Conservation (phyloP, 306 rosid species). For the Gastrolobium bilobum region DNA sequence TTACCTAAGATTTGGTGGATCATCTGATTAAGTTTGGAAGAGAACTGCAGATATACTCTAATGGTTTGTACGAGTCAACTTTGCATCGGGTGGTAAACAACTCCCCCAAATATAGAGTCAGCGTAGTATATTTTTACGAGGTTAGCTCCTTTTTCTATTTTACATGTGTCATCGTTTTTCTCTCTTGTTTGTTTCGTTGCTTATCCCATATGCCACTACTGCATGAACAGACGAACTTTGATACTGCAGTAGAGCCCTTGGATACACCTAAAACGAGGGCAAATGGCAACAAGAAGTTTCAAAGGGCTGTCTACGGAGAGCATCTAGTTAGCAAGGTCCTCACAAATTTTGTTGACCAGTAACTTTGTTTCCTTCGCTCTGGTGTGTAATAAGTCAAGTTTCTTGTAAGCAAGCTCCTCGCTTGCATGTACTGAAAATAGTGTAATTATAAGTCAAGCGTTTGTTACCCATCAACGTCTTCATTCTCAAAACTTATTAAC, state of each 20-base stretch:
- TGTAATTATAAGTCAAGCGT: not conserved
- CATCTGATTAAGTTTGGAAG: conserved; percentile 26
- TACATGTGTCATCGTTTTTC: not conserved
- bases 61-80: conserved; percentile 89
- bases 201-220: conserved; percentile 17
- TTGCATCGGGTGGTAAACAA: conserved; percentile 84
- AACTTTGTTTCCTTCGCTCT: conserved; percentile 21
- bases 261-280: conserved; percentile 66
- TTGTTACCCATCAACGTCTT: not conserved
- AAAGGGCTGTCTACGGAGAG: conserved; percentile 83
- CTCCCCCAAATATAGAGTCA: conserved; percentile 73
- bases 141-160: conserved; percentile 48
- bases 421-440: not conserved
- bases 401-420: not conserved
- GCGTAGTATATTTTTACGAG: conserved; percentile 89
- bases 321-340: conserved; percentile 77
- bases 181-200: not conserved
- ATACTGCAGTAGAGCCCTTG: conserved; percentile 83
- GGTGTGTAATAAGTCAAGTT: not conserved
- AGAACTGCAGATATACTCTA: conserved; percentile 84
- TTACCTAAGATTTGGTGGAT: not conserved
- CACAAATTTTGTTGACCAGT: conserved; percentile 64
- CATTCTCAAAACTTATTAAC: not conserved
- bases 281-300: conserved; percentile 65
- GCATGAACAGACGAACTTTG: conserved; percentile 82